phyloP scores from a whole-genome alignment of 495 filamentous ascomycete genomes.

The Daldinia caldariorum region DNA sequence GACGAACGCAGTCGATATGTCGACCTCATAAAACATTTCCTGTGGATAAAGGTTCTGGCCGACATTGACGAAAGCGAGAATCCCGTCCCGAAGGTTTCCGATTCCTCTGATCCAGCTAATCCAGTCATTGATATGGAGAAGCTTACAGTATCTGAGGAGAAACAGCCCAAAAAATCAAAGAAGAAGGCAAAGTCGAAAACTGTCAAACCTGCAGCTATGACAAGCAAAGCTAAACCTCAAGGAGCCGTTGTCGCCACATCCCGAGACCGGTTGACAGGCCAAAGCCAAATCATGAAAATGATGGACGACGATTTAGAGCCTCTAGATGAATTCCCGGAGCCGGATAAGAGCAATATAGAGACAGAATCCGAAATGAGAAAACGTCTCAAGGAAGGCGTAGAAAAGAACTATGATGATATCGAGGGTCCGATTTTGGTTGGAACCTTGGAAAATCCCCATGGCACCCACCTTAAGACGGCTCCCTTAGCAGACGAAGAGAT shows the following conservation, averaged over 20 bases:
- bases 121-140: conserved; percentile 12
- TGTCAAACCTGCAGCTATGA: conserved; percentile 18
- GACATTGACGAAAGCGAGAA: conserved; percentile 31
- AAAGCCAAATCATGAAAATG: conserved; percentile 40
- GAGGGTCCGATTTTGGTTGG: conserved; percentile 52
- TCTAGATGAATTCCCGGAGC: conserved; percentile 31
- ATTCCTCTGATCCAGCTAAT: conserved; percentile 16
- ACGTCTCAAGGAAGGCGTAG: conserved; percentile 53
- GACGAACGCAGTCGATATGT: conserved; percentile 59
- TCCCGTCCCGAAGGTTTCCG: conserved; percentile 26
- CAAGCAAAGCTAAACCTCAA: conserved; percentile 12
- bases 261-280: conserved; percentile 23
- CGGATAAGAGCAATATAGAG: conserved; percentile 55
- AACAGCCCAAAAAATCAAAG: conserved; percentile 50
- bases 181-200: conserved; percentile 52
- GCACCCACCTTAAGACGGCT: conserved; percentile 50
- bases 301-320: conserved; percentile 18
- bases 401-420: conserved; percentile 49
- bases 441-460: conserved; percentile 51
- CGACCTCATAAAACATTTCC: conserved; percentile 54
- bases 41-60: conserved; percentile 51
- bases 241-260: conserved; percentile 2
- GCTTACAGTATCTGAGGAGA: conserved; percentile 25
- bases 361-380: conserved; percentile 53
- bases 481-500: conserved; percentile 57